phyloP scores from a whole-genome alignment of 805 yeast genomes.

The Metschnikowia picachoensis region DNA sequence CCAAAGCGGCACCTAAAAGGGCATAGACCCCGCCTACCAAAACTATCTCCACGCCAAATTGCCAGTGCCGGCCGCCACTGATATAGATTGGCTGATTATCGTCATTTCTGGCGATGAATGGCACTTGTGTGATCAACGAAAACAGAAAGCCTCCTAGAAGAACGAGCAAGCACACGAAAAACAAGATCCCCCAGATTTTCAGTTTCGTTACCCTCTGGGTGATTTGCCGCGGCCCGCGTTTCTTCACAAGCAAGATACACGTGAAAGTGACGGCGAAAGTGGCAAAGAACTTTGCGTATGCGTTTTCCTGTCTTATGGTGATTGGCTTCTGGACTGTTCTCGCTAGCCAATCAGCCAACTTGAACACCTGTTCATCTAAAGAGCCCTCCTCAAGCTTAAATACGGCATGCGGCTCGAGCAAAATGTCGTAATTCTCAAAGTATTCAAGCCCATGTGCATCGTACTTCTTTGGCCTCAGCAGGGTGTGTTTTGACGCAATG shows the following conservation, averaged over 20 bases:
- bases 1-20: slow-evolving; percentile 39
- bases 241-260: slow-evolving; percentile 46
- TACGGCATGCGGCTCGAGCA: slow-evolving; percentile 28
- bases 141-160: slow-evolving; percentile 64
- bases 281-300: slow-evolving; percentile 36
- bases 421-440: slow-evolving; percentile 17
- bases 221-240: slow-evolving; percentile 35
- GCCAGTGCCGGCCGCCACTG: slow-evolving; percentile 64
- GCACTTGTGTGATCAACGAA: slow-evolving; percentile 55
- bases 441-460: slow-evolving; percentile 21
- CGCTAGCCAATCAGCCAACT: slow-evolving; percentile 53
- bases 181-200: slow-evolving; percentile 19
- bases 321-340: slow-evolving; percentile 42
- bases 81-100: slow-evolving; percentile 51
- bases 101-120: slow-evolving; percentile 54
- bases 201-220: slow-evolving; percentile 20
- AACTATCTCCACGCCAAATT: slow-evolving; percentile 65
- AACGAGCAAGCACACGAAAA: slow-evolving; percentile 39
- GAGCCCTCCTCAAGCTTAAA: slow-evolving; percentile 36
- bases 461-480: slow-evolving; percentile 13
- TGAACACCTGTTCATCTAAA: slow-evolving; percentile 36
- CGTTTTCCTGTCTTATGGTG: slow-evolving; percentile 38
- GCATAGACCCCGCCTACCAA: slow-evolving; percentile 51
- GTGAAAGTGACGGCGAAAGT: slow-evolving; percentile 46
- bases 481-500: slow-evolving; percentile 14